Evolutionary conservation across 371 early-diverging fungal genomes (phyloP), one percentile per base, ranked within the genome.

Genomic region (Mucor plumbeus): DNA sequence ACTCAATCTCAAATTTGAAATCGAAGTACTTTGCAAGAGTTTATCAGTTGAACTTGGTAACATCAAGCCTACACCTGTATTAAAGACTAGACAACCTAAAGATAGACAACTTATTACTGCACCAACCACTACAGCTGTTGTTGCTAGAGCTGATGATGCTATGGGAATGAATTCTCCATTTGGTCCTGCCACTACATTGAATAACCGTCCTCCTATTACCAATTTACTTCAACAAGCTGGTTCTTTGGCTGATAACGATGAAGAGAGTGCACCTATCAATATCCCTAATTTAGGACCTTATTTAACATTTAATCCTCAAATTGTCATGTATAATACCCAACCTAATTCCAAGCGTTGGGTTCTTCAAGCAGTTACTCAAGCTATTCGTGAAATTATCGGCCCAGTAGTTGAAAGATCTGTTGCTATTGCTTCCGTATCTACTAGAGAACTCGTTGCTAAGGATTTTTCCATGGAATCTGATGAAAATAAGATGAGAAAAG

Each of bases 1-100:
- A 77, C 80, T 97, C 59, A 97, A 95, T 66, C 89, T 97, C 60
- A 95, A 96, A 67, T 98, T 99, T 78, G 98, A 97, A 74, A 94
- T 99, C 50, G 98, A 98, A 78, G 96, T 98, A 4, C 84, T 99
- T 43, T 97, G 97, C 85, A 96, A 96, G 74, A 92, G 91, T 48
- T 77, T 97, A 41, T 79, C 89, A 8, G 77, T 99, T 7, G 95
- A 95, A 55, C 83, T 96, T 3, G 90, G 88, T 68, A 72, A 75
- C 70, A 78, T 74, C 26, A 48, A 71, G 31, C 93, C 97, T 0
- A 87, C 95, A 11, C 80, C 81, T 26, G 80, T 92, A 10, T 73
- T 95, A n/a, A 90, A 90, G 61, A 86, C 87, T 65, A 79, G 89
- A 39, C 85, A 84, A 13, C 85, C 83, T 14, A 89, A 85, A 63